Evolutionary conservation across 371 early-diverging fungal species (phyloP), one percentile per base, ranked within the genome.

Genomic region (Synchytrium microbalum): DNA sequence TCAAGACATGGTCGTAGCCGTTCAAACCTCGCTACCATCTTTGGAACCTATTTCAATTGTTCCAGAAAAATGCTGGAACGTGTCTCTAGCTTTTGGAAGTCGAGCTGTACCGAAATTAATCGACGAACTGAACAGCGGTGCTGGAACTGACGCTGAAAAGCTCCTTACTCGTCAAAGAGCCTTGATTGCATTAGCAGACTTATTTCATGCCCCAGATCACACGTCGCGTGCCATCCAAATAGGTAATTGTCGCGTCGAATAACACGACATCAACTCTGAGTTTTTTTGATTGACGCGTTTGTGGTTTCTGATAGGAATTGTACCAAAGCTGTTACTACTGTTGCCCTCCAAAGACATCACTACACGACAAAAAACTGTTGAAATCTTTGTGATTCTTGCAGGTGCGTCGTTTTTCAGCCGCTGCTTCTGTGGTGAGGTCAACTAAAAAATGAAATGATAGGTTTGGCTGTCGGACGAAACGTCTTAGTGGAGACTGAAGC

Each of bases 161-260:
- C n/a, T n/a, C n/a, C n/a, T n/a, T n/a, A n/a, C n/a, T n/a, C n/a
- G n/a, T n/a, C 77, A 76, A 56, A 65, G 64, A 31, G 61, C 76
- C 13, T 65, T 79, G 1, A 70, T 72, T 10, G 70, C 69, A 29
- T 65, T 79, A 33, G 62, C 71, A 2, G 75, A 77, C n/a, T 66
- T 77, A 1, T 67, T 75, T 33, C 79, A 77, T 46, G 59, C 61
- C 23, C 77, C 79, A 3, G 67, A 74, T 52, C 70, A 77, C 57
- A 61, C 77, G 14, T 55, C 76, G 3, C 76, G 71, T 62, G 73
- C 56, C 30, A 59, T 72, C 38, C 30, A 60, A 38, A 61, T 64
- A 60, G 65, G 72, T 72, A 38, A 24, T 30, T 62, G n/a, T 64
- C 64, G 1, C 28, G 3, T 10, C 29, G 33, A 16, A 38, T 62